Evolutionary conservation across 108 stramenopile genomes (phyloP).

Genomic region (Pseudonitzschia pungens): DNA sequence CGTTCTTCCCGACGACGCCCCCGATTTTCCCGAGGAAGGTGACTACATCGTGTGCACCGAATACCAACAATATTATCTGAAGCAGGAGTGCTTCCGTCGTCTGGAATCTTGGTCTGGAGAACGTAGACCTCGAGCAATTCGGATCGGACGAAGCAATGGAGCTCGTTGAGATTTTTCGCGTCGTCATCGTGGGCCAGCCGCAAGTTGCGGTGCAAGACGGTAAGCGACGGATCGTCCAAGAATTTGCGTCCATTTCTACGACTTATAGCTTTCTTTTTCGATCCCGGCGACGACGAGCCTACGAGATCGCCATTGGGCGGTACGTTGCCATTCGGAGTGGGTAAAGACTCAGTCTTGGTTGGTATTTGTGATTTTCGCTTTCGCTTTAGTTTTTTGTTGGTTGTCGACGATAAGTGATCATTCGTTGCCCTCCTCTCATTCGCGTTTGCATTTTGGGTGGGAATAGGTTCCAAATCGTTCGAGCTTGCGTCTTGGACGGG

Average conservation of each 20-base stretch:
- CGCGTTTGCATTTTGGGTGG: too few relatives aligned
- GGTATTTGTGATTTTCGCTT: too few relatives aligned
- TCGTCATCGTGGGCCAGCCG: constrained; percentile 38
- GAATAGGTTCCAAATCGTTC: too few relatives aligned
- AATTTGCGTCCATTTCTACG: not conserved
- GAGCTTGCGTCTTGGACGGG: too few relatives aligned
- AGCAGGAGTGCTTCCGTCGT: not conserved
- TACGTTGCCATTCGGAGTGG: too few relatives aligned
- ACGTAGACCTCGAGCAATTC: constrained; percentile 43
- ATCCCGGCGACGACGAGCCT: not conserved
- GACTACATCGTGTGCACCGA: constrained; percentile 34
- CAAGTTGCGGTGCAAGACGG: not conserved
- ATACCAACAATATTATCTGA: constrained; percentile 25
- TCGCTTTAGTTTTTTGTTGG: too few relatives aligned
- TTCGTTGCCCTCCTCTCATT: too few relatives aligned
- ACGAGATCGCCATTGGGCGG: too few relatives aligned
- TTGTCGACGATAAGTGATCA: too few relatives aligned
- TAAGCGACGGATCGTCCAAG: not conserved
- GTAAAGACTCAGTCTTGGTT: too few relatives aligned
- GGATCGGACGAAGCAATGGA: constrained; percentile 49
- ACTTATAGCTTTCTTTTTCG: not conserved
- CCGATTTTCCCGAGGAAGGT: constrained; percentile 15
- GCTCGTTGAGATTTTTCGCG: constrained; percentile 34
- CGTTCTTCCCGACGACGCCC: constrained; percentile 13
- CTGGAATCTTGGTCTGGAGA: not conserved